Evolutionary conservation across 805 yeast species (phyloP), one percentile per base, ranked within the genome.

Genomic region (Pichia thaimueangensis): DNA sequence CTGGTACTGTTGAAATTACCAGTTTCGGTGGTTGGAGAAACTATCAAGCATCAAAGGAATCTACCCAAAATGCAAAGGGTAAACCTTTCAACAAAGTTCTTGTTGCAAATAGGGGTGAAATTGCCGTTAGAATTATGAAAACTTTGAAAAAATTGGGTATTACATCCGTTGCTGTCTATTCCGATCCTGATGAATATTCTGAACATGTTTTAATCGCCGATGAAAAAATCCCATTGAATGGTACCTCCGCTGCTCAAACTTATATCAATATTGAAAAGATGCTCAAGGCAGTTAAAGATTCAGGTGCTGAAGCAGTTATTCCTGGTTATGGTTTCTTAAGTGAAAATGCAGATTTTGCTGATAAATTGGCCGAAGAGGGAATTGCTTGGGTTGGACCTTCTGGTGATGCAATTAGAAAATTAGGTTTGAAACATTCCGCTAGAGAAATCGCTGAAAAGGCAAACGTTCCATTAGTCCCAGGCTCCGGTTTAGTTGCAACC

Each of bases 281-380:
- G 47, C 72, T 91, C 34, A 70, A 72, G 29, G 96, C 96, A 8
- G 95, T 96, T 38, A 86, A 85, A 59, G 71, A 73, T 41, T 73
- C 94, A 0, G 80, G 81, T 6, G 86, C 97, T 27, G 86, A 93
- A 60, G 97, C 97, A n/a, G 88, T 91, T 50, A 84, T 93, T 50
- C 98, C 98, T 6, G 98, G 98, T 46, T 91, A 93, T 59, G 98
- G 98, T 4, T 91, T 91, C 72, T 68, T 91, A 31, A 86, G 96
- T 15, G 98, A 91, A 65, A 91, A 91, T 62, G 97, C 97, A 19
- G 96, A 86, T 45, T 91, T 91, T 59, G 85, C 97, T 36, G 96
- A 89, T 59, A 76, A 87, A 57, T 81, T 96, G 68, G 82, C 68
- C 22, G 67, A 66, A 41, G 95, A 85, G 60, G 94, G 93, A 29